Evolutionary conservation across 805 yeast genomes (phyloP).

Genomic region (Metschnikowia rubicola): DNA sequence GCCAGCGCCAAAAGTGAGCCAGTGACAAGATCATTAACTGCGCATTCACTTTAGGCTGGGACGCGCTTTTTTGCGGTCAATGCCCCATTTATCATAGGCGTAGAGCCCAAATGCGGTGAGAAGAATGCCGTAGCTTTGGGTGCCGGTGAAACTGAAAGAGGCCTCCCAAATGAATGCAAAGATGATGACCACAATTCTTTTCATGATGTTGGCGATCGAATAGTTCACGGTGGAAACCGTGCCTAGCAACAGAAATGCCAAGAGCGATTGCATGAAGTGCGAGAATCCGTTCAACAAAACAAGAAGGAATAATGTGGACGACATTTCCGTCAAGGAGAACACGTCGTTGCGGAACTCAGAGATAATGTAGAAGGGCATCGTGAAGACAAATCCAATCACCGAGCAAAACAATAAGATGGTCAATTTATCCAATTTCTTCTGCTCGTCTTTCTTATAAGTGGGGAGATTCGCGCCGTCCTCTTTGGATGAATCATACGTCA

Average conservation of each 20-base stretch:
- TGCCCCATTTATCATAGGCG: constrained; percentile 42
- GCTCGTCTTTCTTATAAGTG: constrained; percentile 19
- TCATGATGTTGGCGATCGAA: constrained; percentile 74
- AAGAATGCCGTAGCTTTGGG: constrained; percentile 35
- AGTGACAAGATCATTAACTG: neutral
- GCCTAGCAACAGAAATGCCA: constrained; percentile 76
- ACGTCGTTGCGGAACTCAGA: constrained; percentile 42
- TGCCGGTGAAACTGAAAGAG: constrained; percentile 30
- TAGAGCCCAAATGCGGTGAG: constrained; percentile 40
- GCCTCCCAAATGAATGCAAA: constrained; percentile 62
- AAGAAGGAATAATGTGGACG: constrained; percentile 30
- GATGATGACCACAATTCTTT: constrained; percentile 66
- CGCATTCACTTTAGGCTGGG: neutral
- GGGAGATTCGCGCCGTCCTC: constrained; percentile 20
- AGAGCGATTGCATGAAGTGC: constrained; percentile 68
- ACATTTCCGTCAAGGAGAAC: constrained; percentile 31
- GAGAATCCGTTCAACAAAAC: constrained; percentile 61
- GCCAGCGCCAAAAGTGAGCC: no score
- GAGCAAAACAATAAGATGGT: constrained; percentile 73
- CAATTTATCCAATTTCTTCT: constrained; percentile 58
- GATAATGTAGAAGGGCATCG: constrained; percentile 63
- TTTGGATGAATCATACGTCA: constrained; percentile 46
- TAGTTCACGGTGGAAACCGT: constrained; percentile 71
- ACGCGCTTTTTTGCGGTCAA: constrained; percentile 7
- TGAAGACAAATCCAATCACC: constrained; percentile 59